These are phyloP conservation scores for Phytopythium sindhum DNA, from an alignment of 352 stramenopile species.

Conservation along the genomic window DNA sequence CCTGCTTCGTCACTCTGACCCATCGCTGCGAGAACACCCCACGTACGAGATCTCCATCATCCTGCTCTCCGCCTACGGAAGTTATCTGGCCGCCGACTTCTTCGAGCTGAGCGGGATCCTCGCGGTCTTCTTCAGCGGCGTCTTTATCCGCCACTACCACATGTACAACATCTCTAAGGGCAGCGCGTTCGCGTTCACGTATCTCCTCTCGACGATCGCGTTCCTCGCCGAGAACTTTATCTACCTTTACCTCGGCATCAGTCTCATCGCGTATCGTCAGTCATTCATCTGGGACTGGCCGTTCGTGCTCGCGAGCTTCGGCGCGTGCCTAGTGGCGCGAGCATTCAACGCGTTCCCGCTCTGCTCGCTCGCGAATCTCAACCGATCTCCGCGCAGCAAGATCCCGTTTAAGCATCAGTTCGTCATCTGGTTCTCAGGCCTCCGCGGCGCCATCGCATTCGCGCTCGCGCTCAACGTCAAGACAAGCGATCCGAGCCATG, in stretches of 20 bases:
- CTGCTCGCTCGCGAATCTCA: constrained; percentile 29
- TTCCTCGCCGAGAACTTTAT: constrained; percentile 53
- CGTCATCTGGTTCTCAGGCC: constrained; percentile 78
- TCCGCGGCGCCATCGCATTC: constrained; percentile 91
- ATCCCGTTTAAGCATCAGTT: constrained; percentile 38
- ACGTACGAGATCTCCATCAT: constrained; percentile 73
- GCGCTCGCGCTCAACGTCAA: constrained; percentile 78
- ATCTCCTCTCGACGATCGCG: constrained; percentile 36
- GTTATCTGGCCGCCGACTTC: constrained; percentile 33
- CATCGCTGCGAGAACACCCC: constrained; percentile 44
- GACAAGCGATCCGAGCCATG: constrained; percentile 35
- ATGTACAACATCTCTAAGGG: constrained; percentile 41
- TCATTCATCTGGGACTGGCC: constrained; percentile 38
- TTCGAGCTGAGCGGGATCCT: constrained; percentile 69
- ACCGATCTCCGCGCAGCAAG: constrained; percentile 11
- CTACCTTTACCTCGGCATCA: constrained; percentile 49
- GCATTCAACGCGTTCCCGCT: constrained; percentile 39
- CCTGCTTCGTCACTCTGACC: constrained; percentile 46
- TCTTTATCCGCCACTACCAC: constrained; percentile 53
- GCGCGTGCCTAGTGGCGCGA: constrained; percentile 22
- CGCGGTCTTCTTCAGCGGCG: constrained; percentile 79
- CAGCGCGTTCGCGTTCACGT: constrained; percentile 32
- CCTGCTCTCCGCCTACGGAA: constrained; percentile 37
- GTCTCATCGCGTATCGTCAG: constrained; percentile 32
- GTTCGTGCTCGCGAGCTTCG: constrained; percentile 29